Percentiles rank a stretch among this genome's conserved stretches.
These are phyloP conservation scores for Castanea sativa DNA, from an alignment of 306 rosid genomes.

Conservation along the genomic window DNA sequence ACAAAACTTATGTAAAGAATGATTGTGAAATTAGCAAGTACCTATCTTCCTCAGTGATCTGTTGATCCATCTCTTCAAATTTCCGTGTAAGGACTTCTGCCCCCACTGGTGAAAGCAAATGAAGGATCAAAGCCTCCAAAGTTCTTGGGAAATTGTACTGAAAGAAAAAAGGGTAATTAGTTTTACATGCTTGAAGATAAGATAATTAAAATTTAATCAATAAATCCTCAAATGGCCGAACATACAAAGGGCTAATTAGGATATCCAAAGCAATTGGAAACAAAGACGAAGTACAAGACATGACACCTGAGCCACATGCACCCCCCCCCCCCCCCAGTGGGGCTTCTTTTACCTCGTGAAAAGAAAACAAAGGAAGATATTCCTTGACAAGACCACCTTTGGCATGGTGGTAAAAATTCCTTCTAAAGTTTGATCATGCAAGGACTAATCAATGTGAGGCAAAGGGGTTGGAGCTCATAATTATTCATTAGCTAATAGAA, in stretches of 20 bases:
- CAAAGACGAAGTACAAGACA: conserved; percentile 12
- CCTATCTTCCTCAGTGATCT: conserved; percentile 64
- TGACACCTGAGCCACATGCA: conserved; percentile 3
- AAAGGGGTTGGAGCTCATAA: neutral
- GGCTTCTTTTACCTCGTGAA: neutral
- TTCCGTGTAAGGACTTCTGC: conserved; percentile 84
- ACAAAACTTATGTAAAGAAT: conserved; percentile 23
- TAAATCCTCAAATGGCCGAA: conserved; percentile 12
- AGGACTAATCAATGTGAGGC: neutral
- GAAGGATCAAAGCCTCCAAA: conserved; percentile 85
- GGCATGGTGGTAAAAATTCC: neutral
- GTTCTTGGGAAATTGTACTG: conserved; percentile 87
- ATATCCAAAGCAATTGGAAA: conserved; percentile 7
- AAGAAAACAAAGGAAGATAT: neutral
- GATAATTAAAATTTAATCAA: conserved; percentile 7
- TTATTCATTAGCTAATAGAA: neutral
- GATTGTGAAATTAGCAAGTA: conserved; percentile 31
- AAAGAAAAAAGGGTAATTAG: conserved; percentile 24
- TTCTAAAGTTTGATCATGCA: neutral
- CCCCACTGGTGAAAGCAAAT: conserved; percentile 82
- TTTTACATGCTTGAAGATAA: conserved; percentile 22
- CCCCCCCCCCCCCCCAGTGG: no score
- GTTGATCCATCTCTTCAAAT: conserved; percentile 89
- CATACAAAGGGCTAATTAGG: conserved; percentile 5
- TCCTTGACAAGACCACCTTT: neutral